Conservation (phyloP, 2,329 filamentous ascomycete species). For the Aspergillus sp. region DNA sequence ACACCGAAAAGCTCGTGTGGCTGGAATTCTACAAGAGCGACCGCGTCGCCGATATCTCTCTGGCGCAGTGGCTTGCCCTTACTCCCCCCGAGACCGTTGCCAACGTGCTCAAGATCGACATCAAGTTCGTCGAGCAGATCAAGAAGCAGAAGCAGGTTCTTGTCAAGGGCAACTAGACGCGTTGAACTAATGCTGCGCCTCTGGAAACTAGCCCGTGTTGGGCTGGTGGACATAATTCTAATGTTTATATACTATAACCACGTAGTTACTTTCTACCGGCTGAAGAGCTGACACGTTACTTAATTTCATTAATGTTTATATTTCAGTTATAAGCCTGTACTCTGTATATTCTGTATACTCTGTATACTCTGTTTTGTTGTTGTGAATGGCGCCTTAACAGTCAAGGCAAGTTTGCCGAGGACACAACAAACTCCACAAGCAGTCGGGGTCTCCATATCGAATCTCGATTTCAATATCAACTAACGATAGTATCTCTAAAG, state of each 20-base stretch:
- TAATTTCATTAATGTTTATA: not conserved
- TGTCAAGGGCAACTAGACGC: not conserved
- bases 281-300: not conserved
- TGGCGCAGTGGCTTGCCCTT: conserved; percentile 69
- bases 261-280: not conserved
- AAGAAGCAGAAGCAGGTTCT: conserved; percentile 13
- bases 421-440: too few species aligned
- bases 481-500: too few species aligned
- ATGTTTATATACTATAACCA: not conserved
- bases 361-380: too few species aligned
- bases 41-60: conserved; percentile 63
- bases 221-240: not conserved
- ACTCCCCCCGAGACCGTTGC: conserved; percentile 48
- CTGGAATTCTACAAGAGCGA: conserved; percentile 70
- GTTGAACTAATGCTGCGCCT: not conserved
- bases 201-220: not conserved
- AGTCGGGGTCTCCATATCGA: too few species aligned
- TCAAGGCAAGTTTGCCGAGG: too few species aligned
- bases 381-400: too few species aligned
- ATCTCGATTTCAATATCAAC: too few species aligned
- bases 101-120: conserved; percentile 11
- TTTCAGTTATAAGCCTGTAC: too few species aligned
- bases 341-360: too few species aligned
- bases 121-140: conserved; percentile 12
- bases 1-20: conserved; percentile 62